Conservation (phyloP, 345 rosid genomes). For the Kandelia obovata region DNA sequence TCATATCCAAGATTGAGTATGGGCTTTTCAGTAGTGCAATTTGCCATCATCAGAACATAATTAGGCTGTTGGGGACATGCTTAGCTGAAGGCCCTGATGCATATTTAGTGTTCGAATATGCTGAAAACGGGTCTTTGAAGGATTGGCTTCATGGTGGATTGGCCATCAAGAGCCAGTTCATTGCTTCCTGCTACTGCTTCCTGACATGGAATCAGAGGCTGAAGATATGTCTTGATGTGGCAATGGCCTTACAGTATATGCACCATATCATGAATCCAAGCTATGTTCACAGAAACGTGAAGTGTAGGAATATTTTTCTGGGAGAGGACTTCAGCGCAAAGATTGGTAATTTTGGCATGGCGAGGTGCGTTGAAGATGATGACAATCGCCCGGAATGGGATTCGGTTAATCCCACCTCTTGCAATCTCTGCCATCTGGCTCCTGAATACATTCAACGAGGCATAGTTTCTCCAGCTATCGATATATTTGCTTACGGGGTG, state of each 20-base stretch:
- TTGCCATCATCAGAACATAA: constrained; percentile 68
- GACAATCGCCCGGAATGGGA: constrained; percentile 21
- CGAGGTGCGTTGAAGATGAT: constrained; percentile 43
- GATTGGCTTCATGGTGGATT: constrained; percentile 93
- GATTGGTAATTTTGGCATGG: constrained; percentile 75
- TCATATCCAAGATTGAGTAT: constrained; percentile 45
- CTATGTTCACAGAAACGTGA: constrained; percentile 66
- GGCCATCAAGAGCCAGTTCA: constrained; percentile 89
- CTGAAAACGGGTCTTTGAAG: constrained; percentile 76
- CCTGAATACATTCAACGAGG: constrained; percentile 59
- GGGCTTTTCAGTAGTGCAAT: constrained; percentile 48
- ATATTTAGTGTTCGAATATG: constrained; percentile 71
- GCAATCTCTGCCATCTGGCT: constrained; percentile 46
- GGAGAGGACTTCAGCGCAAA: constrained; percentile 89
- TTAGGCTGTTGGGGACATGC: constrained; percentile 71
- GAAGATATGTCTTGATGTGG: constrained; percentile 76
- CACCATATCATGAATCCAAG: constrained; percentile 72
- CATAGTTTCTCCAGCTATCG: constrained; percentile 46
- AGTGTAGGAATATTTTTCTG: constrained; percentile 69
- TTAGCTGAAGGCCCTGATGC: constrained; percentile 38
- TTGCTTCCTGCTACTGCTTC: constrained; percentile 84
- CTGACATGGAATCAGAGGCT: constrained; percentile 88
- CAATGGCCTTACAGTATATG: constrained; percentile 80
- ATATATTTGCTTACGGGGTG: constrained; percentile 69
- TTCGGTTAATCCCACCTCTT: constrained; percentile 32